Conservation (phyloP, 345 rosid genomes). For the Psidium friedrichsthalianum region DNA sequence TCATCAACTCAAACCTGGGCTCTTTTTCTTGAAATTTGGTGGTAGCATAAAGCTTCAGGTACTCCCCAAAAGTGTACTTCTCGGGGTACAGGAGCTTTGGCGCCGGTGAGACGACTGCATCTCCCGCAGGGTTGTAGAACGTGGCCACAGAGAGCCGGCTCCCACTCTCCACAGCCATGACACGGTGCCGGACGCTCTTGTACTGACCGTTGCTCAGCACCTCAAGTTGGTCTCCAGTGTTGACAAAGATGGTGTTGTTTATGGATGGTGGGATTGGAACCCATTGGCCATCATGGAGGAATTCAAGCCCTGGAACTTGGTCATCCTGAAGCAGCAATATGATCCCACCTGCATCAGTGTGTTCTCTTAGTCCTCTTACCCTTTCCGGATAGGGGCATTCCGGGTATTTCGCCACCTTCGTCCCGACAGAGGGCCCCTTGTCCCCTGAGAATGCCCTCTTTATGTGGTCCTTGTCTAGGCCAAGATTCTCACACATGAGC, state of each 20-base stretch:
- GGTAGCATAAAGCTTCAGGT: slow-evolving; percentile 54
- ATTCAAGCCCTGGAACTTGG: slow-evolving; percentile 75
- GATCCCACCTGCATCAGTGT: slow-evolving; percentile 88
- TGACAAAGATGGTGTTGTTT: slow-evolving; percentile 66
- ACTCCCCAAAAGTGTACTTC: slow-evolving; percentile 50
- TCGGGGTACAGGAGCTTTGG: slow-evolving; percentile 52
- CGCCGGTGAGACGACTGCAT: slow-evolving; percentile 64
- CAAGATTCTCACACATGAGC: slow-evolving; percentile 73
- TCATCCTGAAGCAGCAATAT: slow-evolving; percentile 78
- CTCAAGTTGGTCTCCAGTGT: slow-evolving; percentile 72
- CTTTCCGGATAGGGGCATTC: slow-evolving; percentile 64
- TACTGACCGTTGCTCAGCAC: slow-evolving; percentile 78
- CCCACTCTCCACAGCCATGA: slow-evolving; percentile 57
- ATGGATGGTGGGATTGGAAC: slow-evolving; percentile 58
- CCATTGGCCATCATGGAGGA: slow-evolving; percentile 62
- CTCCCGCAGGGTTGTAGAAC: slow-evolving; percentile 69
- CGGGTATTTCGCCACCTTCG: slow-evolving; percentile 82
- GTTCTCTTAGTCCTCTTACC: slow-evolving; percentile 79
- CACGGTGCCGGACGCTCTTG: slow-evolving; percentile 60
- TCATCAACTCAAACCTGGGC: slow-evolving; percentile 56
- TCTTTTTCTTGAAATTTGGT: slow-evolving; percentile 71
- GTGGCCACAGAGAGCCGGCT: slow-evolving; percentile 83
- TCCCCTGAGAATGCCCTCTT: slow-evolving; percentile 46
- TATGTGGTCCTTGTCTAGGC: slow-evolving; percentile 34
- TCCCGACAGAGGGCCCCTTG: slow-evolving; percentile 67